Conservation (phyloP, 2,329 filamentous ascomycete genomes). For the Microcyclosporella mali region DNA sequence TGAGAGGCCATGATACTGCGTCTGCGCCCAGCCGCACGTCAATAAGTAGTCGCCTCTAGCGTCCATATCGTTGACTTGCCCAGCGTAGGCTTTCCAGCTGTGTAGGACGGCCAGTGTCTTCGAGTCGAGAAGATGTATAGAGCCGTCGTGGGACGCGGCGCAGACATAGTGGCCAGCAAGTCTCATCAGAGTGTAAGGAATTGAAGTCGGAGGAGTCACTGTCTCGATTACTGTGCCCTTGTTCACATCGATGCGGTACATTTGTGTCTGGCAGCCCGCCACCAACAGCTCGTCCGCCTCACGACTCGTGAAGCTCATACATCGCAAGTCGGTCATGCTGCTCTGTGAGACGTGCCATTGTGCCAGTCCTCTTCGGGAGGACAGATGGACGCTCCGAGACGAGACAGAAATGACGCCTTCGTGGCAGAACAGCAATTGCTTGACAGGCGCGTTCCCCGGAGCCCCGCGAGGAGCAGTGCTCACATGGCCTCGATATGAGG, state of each 20-base stretch:
- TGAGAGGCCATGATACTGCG: conserved; percentile 72
- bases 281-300: conserved; percentile 77
- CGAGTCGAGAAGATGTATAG: conserved; percentile 80
- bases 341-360: conserved; percentile 79
- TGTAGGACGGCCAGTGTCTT: conserved; percentile 71
- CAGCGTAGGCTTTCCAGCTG: conserved; percentile 83
- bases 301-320: conserved; percentile 92
- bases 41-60: conserved; percentile 91
- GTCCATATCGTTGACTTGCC: conserved; percentile 93
- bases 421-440: conserved; percentile 85
- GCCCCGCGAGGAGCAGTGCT: conserved; percentile 31
- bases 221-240: conserved; percentile 42
- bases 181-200: conserved; percentile 88
- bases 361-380: conserved; percentile 71
- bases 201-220: conserved; percentile 20
- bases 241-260: conserved; percentile 70
- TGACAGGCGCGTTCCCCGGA: conserved; percentile 63
- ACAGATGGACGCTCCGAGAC: conserved; percentile 77
- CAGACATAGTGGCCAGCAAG: conserved; percentile 80
- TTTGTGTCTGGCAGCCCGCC: conserved; percentile 76
- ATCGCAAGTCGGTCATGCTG: conserved; percentile 79
- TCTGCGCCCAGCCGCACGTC: conserved; percentile 85
- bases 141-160: conserved; percentile 75
- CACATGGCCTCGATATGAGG: conserved; percentile 76
- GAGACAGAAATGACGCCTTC: conserved; percentile 84